Conservation (phyloP, 345 rosid species). For the Garcia nutans region DNA sequence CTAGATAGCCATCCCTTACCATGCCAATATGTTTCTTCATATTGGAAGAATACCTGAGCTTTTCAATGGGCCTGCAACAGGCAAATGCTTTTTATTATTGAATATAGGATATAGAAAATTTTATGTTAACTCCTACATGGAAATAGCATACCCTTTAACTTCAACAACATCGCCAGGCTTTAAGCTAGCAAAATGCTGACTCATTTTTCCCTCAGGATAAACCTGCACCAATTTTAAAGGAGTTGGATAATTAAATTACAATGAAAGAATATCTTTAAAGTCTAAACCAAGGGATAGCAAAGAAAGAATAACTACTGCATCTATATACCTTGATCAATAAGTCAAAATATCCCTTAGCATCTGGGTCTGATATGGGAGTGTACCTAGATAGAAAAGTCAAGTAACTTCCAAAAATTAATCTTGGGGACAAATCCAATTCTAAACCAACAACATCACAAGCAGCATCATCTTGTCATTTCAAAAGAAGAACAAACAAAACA, state of each 20-base stretch:
- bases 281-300: not conserved
- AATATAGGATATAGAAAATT: not conserved
- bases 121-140: not conserved
- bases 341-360: constrained; percentile 85
- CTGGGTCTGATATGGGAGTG: constrained; percentile 93
- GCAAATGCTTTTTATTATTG: constrained; percentile 17
- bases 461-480: not conserved
- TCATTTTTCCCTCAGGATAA: constrained; percentile 97
- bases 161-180: constrained; percentile 89
- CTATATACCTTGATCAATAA: constrained; percentile 73
- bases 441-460: not conserved
- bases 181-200: constrained; percentile 92
- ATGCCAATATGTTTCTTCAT: constrained; percentile 98
- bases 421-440: not conserved
- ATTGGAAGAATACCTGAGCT: constrained; percentile 83
- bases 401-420: constrained; percentile 1
- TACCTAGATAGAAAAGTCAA: constrained; percentile 49
- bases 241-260: not conserved
- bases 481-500: not conserved
- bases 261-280: constrained; percentile 16
- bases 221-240: constrained; percentile 47
- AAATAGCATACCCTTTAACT: constrained; percentile 71
- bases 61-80: constrained; percentile 83
- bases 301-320: not conserved
- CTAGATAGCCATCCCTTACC: constrained; percentile 49